Base-by-base conservation (phyloP, 371 early-diverging fungal genomes). In the Mortierella polycephala region DNA sequence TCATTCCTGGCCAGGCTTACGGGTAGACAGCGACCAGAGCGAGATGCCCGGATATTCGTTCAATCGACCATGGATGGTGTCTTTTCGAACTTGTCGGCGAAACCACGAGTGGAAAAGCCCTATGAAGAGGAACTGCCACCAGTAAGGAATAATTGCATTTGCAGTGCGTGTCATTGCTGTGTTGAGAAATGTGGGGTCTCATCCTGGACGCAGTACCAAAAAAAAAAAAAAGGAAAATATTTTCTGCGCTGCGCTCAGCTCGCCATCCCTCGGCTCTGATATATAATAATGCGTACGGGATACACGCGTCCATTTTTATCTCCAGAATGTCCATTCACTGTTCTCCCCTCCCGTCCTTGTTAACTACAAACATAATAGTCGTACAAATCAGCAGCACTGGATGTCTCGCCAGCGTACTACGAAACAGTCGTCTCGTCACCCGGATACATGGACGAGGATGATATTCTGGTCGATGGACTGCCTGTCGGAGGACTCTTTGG, bases 401-500 rank as follows among this genome's bases (percentile, higher is more conserved):
- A 91, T 82, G 81, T 88, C 2, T 83, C 89, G 16, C 91, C 91
- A 13, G 86, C 89, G 11, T 88, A 89, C 57, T 87, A 86, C 84
- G 88, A 89, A 68, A 71, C 88, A 3, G 86, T 86, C 4, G 68
- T 88, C 7, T 87, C 87, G 67, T 82, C 88, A 20, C 86, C 89
- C n/a, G 82, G 85, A 30, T 83, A 84, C 52, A 75, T 83, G 62
- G 87, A 86, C 20, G 71, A 71, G 3, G 74, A 67, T 42, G 91
- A 89, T 62, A 79, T 85, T 21, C 69, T 91, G 44, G 89, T 91
- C 0, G 91, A 91, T 56, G 89, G 89, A 20, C 67, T 91, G 60
- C 91, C 91, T 14, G 90, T 89, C 14, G 91, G 91, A 14, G 82
- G 82, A 45, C 62, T 88, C 47, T 83, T 88, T 57, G 72, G 83